phyloP scores from a whole-genome alignment of 805 yeast genomes.

The Barnettozyma salicaria region DNA sequence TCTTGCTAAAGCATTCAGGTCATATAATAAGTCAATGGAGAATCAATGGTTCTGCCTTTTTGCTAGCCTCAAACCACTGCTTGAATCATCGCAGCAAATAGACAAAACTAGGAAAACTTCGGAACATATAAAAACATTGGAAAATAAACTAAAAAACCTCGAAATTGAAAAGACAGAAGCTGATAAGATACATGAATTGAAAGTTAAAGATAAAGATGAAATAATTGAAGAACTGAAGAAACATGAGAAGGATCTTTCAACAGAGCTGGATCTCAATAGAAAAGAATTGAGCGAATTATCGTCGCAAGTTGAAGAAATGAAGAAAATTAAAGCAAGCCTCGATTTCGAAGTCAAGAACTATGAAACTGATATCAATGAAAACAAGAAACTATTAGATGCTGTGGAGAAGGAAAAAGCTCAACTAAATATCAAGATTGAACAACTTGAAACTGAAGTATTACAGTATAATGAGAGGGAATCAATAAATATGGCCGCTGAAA shows the following conservation, averaged over 20 bases:
- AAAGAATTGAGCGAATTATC: constrained; percentile 23
- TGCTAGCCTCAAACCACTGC: constrained; percentile 65
- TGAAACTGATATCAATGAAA: constrained; percentile 25
- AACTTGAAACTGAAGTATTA: constrained; percentile 21
- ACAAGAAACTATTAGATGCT: constrained; percentile 18
- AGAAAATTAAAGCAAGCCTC: constrained; percentile 26
- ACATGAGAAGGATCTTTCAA: constrained; percentile 32
- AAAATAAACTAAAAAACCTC: constrained; percentile 36
- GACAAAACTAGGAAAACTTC: constrained; percentile 51
- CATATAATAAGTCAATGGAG: constrained; percentile 40
- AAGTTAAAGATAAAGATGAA: constrained; percentile 41
- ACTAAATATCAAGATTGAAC: constrained; percentile 15
- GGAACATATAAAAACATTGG: constrained; percentile 49
- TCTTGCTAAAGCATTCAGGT: constrained; percentile 53
- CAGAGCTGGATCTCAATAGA: constrained; percentile 22
- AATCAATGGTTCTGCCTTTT: constrained; percentile 81
- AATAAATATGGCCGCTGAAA: no score
- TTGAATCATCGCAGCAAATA: constrained; percentile 57
- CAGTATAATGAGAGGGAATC: constrained; percentile 14
- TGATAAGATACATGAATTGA: constrained; percentile 24
- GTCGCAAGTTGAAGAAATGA: constrained; percentile 23
- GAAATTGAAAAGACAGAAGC: constrained; percentile 28
- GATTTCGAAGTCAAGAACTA: constrained; percentile 21
- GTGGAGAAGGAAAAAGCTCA: constrained; percentile 22
- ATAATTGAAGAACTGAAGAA: constrained; percentile 38